A percentile compares a stretch with the other conserved stretches of the same genome.
Conservation (phyloP, 495 filamentous ascomycete genomes). For the Chaetomium cochliodes region DNA sequence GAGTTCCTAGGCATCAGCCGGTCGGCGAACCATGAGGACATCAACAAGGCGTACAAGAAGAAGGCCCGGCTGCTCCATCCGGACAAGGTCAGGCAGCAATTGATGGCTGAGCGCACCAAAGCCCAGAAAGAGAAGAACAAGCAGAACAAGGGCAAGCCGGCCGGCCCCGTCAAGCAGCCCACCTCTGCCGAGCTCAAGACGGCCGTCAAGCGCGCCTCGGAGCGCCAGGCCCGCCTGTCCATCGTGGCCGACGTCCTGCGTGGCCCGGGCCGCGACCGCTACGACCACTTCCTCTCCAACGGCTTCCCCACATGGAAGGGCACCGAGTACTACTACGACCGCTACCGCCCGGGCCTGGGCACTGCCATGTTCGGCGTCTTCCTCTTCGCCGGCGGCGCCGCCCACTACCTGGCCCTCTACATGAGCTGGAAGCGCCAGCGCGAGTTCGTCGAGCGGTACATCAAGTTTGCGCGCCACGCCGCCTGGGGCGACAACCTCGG, state of each 20-base stretch:
- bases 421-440: constrained; percentile 84
- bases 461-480: constrained; percentile 79
- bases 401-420: constrained; percentile 80
- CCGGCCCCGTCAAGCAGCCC: constrained; percentile 69
- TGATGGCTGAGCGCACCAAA: constrained; percentile 69
- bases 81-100: constrained; percentile 87
- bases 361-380: constrained; percentile 82
- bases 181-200: constrained; percentile 68
- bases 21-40: constrained; percentile 77
- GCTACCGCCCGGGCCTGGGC: constrained; percentile 85
- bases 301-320: constrained; percentile 96
- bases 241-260: constrained; percentile 82
- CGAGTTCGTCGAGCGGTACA: constrained; percentile 86
- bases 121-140: constrained; percentile 53
- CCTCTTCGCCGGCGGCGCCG: constrained; percentile 75
- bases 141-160: constrained; percentile 54
- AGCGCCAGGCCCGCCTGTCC: constrained; percentile 77
- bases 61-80: constrained; percentile 80
- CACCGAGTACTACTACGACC: constrained; percentile 95
- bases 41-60: constrained; percentile 91
- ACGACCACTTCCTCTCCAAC: constrained; percentile 91
- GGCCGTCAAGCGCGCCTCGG: constrained; percentile 70
- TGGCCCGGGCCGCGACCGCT: constrained; percentile 75
- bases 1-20: constrained; percentile 76
- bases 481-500: constrained; percentile 72